Conservation (phyloP, 345 rosid species). For the Citrus australasica region DNA sequence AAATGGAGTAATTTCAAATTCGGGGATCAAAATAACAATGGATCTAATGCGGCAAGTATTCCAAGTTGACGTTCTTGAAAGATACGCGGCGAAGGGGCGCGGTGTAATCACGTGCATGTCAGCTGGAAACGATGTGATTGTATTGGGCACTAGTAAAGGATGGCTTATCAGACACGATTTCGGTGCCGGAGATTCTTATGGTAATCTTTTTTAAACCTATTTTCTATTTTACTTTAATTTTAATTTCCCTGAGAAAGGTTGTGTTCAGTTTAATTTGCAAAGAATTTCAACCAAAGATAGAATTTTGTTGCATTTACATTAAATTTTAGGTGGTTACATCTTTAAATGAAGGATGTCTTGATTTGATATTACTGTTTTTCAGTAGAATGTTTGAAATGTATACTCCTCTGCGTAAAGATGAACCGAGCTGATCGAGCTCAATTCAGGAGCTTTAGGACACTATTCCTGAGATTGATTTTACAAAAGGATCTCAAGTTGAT, state of each 20-base stretch:
- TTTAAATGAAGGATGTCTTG: neutral
- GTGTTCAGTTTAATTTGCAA: neutral
- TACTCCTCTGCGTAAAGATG: neutral
- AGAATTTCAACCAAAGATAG: neutral
- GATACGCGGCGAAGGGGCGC: slow-evolving; percentile 83
- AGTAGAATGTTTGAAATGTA: neutral
- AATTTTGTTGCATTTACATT: neutral
- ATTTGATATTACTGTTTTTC: neutral
- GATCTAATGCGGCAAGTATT: slow-evolving; percentile 82
- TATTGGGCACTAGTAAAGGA: slow-evolving; percentile 88
- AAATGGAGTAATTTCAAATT: neutral
- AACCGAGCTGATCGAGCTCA: neutral
- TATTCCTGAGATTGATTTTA: neutral
- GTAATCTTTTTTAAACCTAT: slow-evolving; percentile 24
- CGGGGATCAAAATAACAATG: slow-evolving; percentile 25
- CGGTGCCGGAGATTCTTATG: slow-evolving; percentile 73
- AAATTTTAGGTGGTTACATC: neutral
- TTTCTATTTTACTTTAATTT: neutral
- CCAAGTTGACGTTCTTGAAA: slow-evolving; percentile 84
- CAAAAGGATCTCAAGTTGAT: neutral
- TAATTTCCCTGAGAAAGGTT: neutral
- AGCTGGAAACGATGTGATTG: slow-evolving; percentile 93
- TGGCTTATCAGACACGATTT: slow-evolving; percentile 94
- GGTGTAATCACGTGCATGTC: slow-evolving; percentile 94
- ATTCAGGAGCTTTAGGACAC: neutral